Evolutionary conservation across 441 rosid genomes (phyloP).

Genomic region (Brassica balearica): DNA sequence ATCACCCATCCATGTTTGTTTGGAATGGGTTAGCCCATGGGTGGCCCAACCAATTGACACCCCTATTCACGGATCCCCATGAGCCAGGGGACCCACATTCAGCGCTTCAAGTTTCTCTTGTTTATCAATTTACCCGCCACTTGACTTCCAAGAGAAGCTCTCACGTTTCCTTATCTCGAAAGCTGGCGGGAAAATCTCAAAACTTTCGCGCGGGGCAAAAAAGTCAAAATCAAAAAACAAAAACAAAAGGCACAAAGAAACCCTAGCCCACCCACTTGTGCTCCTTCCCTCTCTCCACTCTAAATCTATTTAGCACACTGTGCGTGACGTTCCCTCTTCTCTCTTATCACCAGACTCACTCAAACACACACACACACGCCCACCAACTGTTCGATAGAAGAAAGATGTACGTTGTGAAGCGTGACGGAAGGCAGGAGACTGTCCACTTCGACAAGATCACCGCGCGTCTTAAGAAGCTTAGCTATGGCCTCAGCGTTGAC

Average conservation of each 20-base stretch:
- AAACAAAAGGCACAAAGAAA: background rate
- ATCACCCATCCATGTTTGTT: too few relatives aligned
- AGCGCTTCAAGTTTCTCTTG: too few relatives aligned
- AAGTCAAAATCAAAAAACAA: too few relatives aligned
- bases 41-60: too few relatives aligned
- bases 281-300: background rate
- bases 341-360: background rate
- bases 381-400: slow-evolving; percentile 31
- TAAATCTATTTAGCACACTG: background rate
- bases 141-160: background rate
- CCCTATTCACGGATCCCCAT: too few relatives aligned
- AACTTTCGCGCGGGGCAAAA: background rate
- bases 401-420: slow-evolving; percentile 87
- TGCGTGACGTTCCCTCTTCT: background rate
- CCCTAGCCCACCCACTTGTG: slow-evolving; percentile 1
- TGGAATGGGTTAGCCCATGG: too few relatives aligned
- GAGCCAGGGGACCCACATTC: too few relatives aligned
- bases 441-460: slow-evolving; percentile 97
- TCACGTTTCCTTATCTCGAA: background rate
- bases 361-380: background rate
- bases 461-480: slow-evolving; percentile 90
- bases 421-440: slow-evolving; percentile 86
- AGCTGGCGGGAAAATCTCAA: slow-evolving; percentile 29
- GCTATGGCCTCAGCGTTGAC: slow-evolving; percentile 87
- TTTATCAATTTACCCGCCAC: background rate